Evolutionary conservation across 2,329 filamentous ascomycete genomes (phyloP), one percentile per base, ranked within the genome.

Genomic region (Fonsecaea multimorphosa): DNA sequence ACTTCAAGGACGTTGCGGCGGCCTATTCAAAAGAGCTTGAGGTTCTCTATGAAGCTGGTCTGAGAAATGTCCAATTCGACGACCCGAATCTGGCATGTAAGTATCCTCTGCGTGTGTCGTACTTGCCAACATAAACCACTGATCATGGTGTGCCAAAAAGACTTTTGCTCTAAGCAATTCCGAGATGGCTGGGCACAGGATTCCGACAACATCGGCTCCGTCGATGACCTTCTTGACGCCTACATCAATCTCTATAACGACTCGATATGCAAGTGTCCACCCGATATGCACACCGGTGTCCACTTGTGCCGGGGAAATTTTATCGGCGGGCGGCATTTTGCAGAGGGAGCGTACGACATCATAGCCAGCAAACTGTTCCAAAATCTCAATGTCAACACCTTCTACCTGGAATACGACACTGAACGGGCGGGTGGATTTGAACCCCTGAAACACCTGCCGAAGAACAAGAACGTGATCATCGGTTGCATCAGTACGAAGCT

Each of bases 201-300:
- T 75, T 78, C 82, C 59, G 83, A 86, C 72, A 90, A 91, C 74
- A 83, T 83, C 57, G 85, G 87, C 74, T 85, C 86, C 0, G 84
- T 89, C 1, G 87, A 90, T 52, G 86, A 87, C 71, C 86, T 91
- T 32, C 83, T 91, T 6, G 88, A 90, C 70, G 84, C 86, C 6
- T 92, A 91, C 77, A 89, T 92, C 73, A 79, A 82, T 55, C 84
- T 91, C 67, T 91, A 92, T 82, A 91, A 91, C 75, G 86, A 89
- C 74, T 86, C 82, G 70, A 82, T 90, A 73, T 79, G 80, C 72
- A 82, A 84, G 70, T 78, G 85, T 0, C 87, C 89, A 0, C 73
- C 80, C 1, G 88, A 91, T 73, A 85, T 91, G 81, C 88, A 91
- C 75, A 84, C 89, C 1, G 89, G 89, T 29, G 87, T 92, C 24